Evolutionary conservation across 1,139 yeast genomes (phyloP), one percentile per base, ranked within the genome.

Genomic region (Nakaseomyces uthaithaninus): DNA sequence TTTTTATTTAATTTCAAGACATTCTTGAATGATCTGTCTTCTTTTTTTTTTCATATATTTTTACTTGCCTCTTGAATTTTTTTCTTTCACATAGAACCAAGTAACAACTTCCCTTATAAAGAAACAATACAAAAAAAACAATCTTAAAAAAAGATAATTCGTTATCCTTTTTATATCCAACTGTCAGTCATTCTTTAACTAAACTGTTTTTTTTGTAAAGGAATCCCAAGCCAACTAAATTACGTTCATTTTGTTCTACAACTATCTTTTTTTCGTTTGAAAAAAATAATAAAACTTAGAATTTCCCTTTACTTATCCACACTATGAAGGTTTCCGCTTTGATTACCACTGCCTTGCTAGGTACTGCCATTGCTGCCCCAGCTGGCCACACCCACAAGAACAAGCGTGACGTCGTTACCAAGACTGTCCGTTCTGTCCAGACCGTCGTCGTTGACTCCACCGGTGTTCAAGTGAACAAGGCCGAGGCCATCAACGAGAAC

Each of bases 341-440:
- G 33, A 52, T 61, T 41, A 48, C 62, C 33, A 45, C 67, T 41
- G 65, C 69, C 44, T 53, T 65, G 28, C 53, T 69, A 30, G 52
- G 54, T 40, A 56, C 69, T 58, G 55, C 64, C 36, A 48, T 61
- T 39, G 66, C 69, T 44, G 59, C 65, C 9, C 68, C 67, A 40
- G 49, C 45, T 19, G 45, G 58, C 37, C 72, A 68, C 42, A 75
- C 64, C 49, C 75, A 70, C 55, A 60, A 64, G 54, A 68, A 66
- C 48, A 70, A 69, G 64, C 69, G 75, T 63, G 70, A 55, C 42
- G 65, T 65, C 46, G 72, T 64, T 39, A 65, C 70, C 45, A 66
- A 64, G 36, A 55, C 67, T 40, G 69, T 69, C 39, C 62, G 65
- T 28, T 69, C 64, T 57, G 55, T 61, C 45, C 63, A 57, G 36